Percentiles rank a stretch among this genome's conserved stretches.
Conservation (phyloP, 371 early-diverging fungal species). For the Circinella minor region DNA sequence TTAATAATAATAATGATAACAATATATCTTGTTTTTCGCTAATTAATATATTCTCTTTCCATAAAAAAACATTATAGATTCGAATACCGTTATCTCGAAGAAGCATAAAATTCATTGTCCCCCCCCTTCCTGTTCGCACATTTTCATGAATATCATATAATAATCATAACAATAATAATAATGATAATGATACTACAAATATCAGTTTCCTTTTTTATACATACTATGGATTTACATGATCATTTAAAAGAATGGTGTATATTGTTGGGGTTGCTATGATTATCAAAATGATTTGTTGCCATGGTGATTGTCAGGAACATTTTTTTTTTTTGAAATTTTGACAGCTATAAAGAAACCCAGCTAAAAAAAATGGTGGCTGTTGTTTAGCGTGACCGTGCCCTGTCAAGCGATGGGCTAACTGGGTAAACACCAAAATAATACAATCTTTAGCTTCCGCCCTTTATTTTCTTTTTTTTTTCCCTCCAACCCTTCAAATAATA, state of each 20-base stretch:
- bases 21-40: no score
- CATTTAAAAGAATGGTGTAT: no score
- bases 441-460: not conserved
- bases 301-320: no score
- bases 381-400: not conserved
- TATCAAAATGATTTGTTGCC: no score
- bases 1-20: not conserved
- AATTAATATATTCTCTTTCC: no score
- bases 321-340: no score
- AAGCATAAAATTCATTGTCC: constrained; percentile 45
- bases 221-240: no score
- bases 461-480: not conserved
- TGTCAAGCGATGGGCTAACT: not conserved
- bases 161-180: not conserved
- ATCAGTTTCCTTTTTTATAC: not conserved
- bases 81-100: constrained; percentile 89
- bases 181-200: not conserved
- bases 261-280: no score
- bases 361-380: not conserved
- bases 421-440: constrained; percentile 3
- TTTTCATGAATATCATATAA: not conserved
- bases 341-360: no score
- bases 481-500: not conserved
- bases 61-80: constrained; percentile 52
- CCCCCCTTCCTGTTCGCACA: not conserved